Evolutionary conservation across 352 stramenopile species (phyloP), one percentile per base, ranked within the genome.

Genomic region (Phytopythium boreale): DNA sequence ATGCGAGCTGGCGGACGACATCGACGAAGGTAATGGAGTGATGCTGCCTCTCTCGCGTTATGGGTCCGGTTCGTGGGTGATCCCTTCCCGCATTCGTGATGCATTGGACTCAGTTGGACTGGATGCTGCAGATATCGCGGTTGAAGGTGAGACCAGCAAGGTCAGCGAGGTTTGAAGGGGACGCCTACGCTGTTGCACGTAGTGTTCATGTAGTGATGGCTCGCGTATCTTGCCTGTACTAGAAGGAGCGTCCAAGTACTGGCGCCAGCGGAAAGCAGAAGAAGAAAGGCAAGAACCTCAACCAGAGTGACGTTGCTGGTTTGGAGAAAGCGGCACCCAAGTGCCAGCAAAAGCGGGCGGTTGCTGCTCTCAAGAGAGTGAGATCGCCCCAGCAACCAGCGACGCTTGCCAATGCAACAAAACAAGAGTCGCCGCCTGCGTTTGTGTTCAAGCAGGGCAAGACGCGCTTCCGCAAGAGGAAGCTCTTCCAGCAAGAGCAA

Each of bases 381-480:
- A 49, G 43, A 14, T 11, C 19, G 4, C 43, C 20, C 19, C 19
- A 26, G 39, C 39, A 46, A 46, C 39, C 39, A 58, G 47, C 71
- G 62, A 56, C 59, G 27, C 22, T 29, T 68, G 19, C 43, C 37
- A 9, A 77, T 62, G 15, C 55, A 56, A 20, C 57, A 20, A 77
- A 34, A 15, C 70, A 76, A 61, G 82, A 89, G 59, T 84, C 80
- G 0, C 75, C 82, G 15, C 80, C 82, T 15, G 60, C 66, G 17
- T 91, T 91, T 62, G 59, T 52, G 4, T 89, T 84, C 56, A 82
- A 76, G 26, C 58, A 74, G 49, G 59, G 63, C 17, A 86, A 78
- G 51, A 79, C 79, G 22, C 62, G 67, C 6, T 83, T 89, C 53
- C 71, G 75, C 22, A 73, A 83, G 61, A 70, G 78, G 31, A 81